These are phyloP conservation scores for Cercospora zeae-maydis DNA, from an alignment of 2,329 filamentous ascomycete species.

Conservation along the genomic window DNA sequence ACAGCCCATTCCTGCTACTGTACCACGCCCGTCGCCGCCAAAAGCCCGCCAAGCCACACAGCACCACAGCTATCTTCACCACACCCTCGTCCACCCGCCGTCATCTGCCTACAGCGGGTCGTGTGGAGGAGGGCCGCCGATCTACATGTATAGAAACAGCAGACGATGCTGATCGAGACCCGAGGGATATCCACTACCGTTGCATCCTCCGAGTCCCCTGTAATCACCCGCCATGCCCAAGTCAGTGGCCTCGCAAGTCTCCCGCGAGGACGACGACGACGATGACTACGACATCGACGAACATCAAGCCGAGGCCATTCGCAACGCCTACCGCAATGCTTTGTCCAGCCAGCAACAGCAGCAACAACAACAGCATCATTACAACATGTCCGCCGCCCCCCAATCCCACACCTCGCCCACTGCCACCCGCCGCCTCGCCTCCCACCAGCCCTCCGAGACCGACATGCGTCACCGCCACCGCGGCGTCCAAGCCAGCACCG, in stretches of 20 bases:
- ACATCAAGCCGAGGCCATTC: slow-evolving; percentile 32
- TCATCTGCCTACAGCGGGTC: neutral
- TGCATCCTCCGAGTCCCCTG: neutral
- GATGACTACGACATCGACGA: slow-evolving; percentile 34
- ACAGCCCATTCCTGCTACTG: neutral
- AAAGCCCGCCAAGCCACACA: neutral
- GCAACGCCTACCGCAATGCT: slow-evolving; percentile 35
- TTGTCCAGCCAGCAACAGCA: slow-evolving; percentile 29
- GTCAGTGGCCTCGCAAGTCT: slow-evolving; percentile 33
- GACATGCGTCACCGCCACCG: neutral
- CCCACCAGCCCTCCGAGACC: slow-evolving; percentile 5
- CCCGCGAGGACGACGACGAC: slow-evolving; percentile 37
- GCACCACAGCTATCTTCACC: neutral
- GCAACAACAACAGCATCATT: neutral
- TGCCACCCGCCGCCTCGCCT: slow-evolving; percentile 1
- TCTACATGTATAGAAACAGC: neutral
- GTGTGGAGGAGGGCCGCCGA: neutral
- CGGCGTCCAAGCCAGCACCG: neutral
- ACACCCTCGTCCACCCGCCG: neutral
- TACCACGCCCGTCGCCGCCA: slow-evolving; percentile 6
- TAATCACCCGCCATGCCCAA: slow-evolving; percentile 32
- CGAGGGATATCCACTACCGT: neutral
- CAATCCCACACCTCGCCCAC: neutral
- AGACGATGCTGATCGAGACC: neutral
- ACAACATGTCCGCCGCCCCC: slow-evolving; percentile 2